These are phyloP conservation scores for Phylloporus sp. DNA, from an alignment of 768 basidiomycete genomes.

Conservation along the genomic window DNA sequence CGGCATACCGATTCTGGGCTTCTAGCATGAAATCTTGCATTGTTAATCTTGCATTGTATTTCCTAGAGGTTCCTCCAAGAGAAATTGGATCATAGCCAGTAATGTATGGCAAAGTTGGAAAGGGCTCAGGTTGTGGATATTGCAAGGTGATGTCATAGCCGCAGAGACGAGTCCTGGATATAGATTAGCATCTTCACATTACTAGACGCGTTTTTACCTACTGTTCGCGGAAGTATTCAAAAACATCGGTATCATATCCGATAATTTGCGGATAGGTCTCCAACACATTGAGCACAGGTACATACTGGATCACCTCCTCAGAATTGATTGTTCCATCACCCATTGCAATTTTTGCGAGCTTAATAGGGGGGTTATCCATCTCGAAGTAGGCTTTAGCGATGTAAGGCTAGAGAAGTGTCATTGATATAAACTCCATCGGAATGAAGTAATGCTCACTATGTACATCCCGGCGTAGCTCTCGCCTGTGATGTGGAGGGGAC, in stretches of 20 bases:
- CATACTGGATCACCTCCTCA: constrained; percentile 45
- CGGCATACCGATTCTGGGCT: constrained; percentile 17
- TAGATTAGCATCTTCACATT: background rate
- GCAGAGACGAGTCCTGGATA: constrained; percentile 53
- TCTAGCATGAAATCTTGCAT: constrained; percentile 21
- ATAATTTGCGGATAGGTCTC: constrained; percentile 77
- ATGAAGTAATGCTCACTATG: constrained; percentile 44
- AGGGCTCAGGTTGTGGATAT: constrained; percentile 57
- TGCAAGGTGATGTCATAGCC: constrained; percentile 63
- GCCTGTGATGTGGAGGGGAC: constrained; percentile 66
- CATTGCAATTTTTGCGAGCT: constrained; percentile 63
- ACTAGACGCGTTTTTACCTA: constrained; percentile 32
- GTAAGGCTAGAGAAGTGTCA: constrained; percentile 50
- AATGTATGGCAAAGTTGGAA: constrained; percentile 35
- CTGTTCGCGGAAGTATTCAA: constrained; percentile 67
- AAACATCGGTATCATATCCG: constrained; percentile 63
- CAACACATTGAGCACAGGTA: constrained; percentile 57
- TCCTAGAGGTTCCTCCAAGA: background rate
- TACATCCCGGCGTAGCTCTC: constrained; percentile 77
- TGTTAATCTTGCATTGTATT: constrained; percentile 17
- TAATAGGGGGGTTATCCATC: constrained; percentile 60
- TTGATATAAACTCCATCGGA: background rate
- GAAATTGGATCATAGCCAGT: constrained; percentile 14
- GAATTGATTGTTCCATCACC: constrained; percentile 63
- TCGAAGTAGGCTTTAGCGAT: constrained; percentile 70